Base-by-base conservation (phyloP, 2,329 filamentous ascomycete species). In the Teratosphaeriaceae sp. region DNA sequence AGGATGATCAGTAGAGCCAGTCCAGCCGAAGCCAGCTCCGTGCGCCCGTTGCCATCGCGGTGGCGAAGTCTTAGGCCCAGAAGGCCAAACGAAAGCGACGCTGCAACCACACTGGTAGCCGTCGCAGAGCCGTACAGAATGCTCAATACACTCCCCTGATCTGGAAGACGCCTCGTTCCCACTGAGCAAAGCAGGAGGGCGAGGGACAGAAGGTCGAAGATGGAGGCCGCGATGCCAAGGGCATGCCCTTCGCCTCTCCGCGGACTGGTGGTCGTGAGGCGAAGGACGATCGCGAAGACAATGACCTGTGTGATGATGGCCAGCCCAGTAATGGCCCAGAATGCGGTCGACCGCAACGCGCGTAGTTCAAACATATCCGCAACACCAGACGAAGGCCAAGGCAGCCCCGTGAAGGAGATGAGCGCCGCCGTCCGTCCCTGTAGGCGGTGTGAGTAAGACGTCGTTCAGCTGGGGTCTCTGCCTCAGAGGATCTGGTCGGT, bases 1-100 rank as follows among this genome's bases (percentile, higher is more conserved):
- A 50, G 52, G 16, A 60, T 37, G 8, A 49, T 39, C 42, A 53
- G 55, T 30, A 58, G 50, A 12, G 55, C 57, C 8, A 62, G 35
- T 26, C 58, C 58, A 24, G 54, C 53, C 30, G 16, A 24, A n/a
- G 30, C 33, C 46, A 21, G 29, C 30, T 36, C 21, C 22, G 16
- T 15, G 21, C 39, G 27, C 20, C 40, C 21, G 15, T 18, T 30
- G 15, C 33, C 31, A 20, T 46, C 12, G 12, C 3, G 3, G 15
- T 34, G 30, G n/a, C 27, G 30, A 23, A 43, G 36, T 16, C 45
- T 49, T 42, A 45, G 50, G 26, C 41, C 46, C 3, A 56, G 35
- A 6, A 51, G 30, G 22, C 47, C 47, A 18, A 59, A 45, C 2
- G 56, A 51, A 8, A 56, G 30, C 12, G 51, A 43, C 23, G 50